Percentiles rank a stretch among this genome's conserved stretches.
Evolutionary conservation across 108 stramenopile genomes (phyloP).

Genomic region (Cyclotella sp.): DNA sequence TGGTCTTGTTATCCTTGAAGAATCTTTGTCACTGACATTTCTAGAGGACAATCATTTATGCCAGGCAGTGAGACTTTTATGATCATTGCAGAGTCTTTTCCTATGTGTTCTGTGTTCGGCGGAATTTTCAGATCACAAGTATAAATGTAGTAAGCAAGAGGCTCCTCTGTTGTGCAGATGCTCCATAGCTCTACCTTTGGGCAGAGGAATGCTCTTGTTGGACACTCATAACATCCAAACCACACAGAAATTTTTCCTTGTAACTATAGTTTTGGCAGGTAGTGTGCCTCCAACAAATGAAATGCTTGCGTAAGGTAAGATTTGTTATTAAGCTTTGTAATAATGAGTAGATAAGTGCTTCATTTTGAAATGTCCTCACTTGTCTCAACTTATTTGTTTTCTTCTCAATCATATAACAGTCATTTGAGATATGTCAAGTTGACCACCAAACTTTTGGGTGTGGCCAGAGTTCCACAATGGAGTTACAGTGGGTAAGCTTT

Average conservation of each 20-base stretch:
- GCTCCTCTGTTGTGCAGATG: constrained; percentile 85
- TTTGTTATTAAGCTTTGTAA: not conserved
- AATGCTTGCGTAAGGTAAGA: constrained; percentile 65
- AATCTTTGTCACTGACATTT: constrained; percentile 86
- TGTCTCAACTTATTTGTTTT: not conserved
- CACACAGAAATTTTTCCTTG: constrained; percentile 90
- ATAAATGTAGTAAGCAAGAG: constrained; percentile 86
- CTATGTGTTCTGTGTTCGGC: constrained; percentile 81
- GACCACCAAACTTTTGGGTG: constrained; percentile 74
- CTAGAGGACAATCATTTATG: constrained; percentile 88
- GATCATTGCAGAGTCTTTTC: constrained; percentile 86
- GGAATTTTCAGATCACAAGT: constrained; percentile 92
- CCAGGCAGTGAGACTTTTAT: constrained; percentile 89
- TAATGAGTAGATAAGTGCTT: not conserved
- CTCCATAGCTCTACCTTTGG: constrained; percentile 86
- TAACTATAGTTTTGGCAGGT: constrained; percentile 89
- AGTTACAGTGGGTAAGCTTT: constrained; percentile 75
- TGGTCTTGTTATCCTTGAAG: constrained; percentile 78
- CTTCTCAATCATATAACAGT: not conserved
- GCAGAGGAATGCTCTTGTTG: constrained; percentile 97
- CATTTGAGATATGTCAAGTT: constrained; percentile 59
- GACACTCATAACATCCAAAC: constrained; percentile 82
- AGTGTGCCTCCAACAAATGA: constrained; percentile 92
- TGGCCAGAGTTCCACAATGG: constrained; percentile 99
- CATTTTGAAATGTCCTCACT: not conserved